Percentiles rank a stretch among this genome's conserved stretches.
Evolutionary conservation across 768 basidiomycete genomes (phyloP).

Genomic region (Lactarius vividus): DNA sequence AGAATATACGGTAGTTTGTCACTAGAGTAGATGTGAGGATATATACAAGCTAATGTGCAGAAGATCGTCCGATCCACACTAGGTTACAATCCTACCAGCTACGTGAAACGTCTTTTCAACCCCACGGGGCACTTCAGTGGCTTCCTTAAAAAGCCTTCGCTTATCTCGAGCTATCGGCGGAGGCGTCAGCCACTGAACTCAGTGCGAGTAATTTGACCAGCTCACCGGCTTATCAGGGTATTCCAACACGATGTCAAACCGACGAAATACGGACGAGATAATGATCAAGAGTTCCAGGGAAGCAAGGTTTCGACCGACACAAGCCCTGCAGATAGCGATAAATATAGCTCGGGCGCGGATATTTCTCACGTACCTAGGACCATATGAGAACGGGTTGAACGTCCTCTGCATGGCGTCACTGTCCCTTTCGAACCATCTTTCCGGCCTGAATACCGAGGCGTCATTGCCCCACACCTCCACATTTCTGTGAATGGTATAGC

Average conservation of each 20-base stretch:
- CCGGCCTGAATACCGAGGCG: constrained; percentile 69
- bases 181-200: background rate
- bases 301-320: constrained; percentile 83
- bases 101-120: constrained; percentile 55
- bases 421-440: constrained; percentile 80
- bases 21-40: background rate
- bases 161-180: constrained; percentile 56
- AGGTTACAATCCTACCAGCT: background rate
- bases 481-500: constrained; percentile 81
- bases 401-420: constrained; percentile 58
- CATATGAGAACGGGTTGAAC: constrained; percentile 85
- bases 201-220: constrained; percentile 19
- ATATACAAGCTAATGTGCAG: background rate
- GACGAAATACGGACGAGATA: constrained; percentile 71
- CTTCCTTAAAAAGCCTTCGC: constrained; percentile 88
- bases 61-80: background rate
- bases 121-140: constrained; percentile 72
- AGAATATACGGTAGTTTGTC: background rate
- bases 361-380: constrained; percentile 54
- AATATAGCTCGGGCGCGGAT: background rate
- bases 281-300: constrained; percentile 78
- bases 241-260: constrained; percentile 72
- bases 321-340: constrained; percentile 48
- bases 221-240: constrained; percentile 55
- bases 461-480: constrained; percentile 74